Conservation (phyloP, 371 early-diverging fungal species). For the Apophysomyces sp. region DNA sequence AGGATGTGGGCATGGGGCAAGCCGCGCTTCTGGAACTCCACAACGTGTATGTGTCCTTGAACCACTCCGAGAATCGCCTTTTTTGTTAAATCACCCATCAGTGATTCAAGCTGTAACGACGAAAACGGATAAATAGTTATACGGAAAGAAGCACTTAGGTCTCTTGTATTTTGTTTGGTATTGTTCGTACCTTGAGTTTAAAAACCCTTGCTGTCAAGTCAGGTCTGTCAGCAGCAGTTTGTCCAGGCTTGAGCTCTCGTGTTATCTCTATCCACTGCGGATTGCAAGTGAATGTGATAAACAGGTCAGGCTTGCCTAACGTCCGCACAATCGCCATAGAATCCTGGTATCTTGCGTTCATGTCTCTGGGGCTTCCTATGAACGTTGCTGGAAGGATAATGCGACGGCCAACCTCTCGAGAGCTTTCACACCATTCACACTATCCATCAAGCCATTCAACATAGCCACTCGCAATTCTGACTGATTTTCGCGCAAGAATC, state of each 20-base stretch:
- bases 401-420: background rate
- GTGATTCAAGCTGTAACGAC: conserved; percentile 3
- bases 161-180: too few species aligned
- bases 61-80: conserved; percentile 19
- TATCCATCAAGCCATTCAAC: background rate
- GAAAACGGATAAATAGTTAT: too few species aligned
- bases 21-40: conserved; percentile 32
- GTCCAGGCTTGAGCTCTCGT: conserved; percentile 13
- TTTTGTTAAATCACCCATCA: conserved; percentile 21
- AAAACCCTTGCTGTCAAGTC: conserved; percentile 22
- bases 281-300: conserved; percentile 42
- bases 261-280: conserved; percentile 32
- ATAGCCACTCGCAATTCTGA: background rate
- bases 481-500: background rate
- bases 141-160: too few species aligned
- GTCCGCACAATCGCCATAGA: conserved; percentile 20
- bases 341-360: conserved; percentile 23
- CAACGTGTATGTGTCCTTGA: conserved; percentile 5
- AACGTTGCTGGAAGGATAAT: conserved; percentile 9
- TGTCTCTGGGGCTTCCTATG: conserved; percentile 7
- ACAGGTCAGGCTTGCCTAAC: conserved; percentile 34
- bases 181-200: conserved; percentile 14
- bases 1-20: conserved; percentile 30
- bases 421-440: background rate
- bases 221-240: conserved; percentile 17